A percentile compares a stretch with the other conserved stretches of the same genome.
phyloP scores from a whole-genome alignment of 345 rosid genomes.

The Pugionium dolabratum region DNA sequence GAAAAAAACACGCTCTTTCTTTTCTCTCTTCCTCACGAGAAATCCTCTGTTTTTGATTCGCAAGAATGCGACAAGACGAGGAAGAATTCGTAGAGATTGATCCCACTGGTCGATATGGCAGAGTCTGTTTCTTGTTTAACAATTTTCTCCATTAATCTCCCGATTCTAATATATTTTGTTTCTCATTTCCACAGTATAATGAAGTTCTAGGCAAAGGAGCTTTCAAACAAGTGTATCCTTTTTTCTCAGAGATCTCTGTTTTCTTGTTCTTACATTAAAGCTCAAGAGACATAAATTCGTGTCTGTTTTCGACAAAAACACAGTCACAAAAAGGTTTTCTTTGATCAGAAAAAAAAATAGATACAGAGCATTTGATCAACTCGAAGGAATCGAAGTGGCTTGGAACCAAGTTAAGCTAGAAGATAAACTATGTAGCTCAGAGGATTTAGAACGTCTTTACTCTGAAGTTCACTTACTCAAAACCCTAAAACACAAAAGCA shows the following conservation, averaged over 20 bases:
- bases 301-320: constrained; percentile 8
- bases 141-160: not conserved
- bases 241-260: constrained; percentile 22
- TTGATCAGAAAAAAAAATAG: constrained; percentile 56
- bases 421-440: constrained; percentile 66
- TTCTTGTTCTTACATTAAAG: not conserved
- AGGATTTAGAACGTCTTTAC: constrained; percentile 79
- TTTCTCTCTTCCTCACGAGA: constrained; percentile 14
- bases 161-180: constrained; percentile 6
- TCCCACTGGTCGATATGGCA: constrained; percentile 84
- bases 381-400: constrained; percentile 95
- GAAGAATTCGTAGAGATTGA: constrained; percentile 81
- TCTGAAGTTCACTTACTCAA: constrained; percentile 92
- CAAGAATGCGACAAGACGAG: constrained; percentile 48
- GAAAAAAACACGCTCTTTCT: not conserved
- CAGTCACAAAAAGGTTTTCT: constrained; percentile 26
- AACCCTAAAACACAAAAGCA: constrained; percentile 88
- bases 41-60: constrained; percentile 14
- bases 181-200: constrained; percentile 61
- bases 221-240: constrained; percentile 99
- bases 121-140: constrained; percentile 56
- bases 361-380: constrained; percentile 90
- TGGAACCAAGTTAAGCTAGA: constrained; percentile 89
- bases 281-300: not conserved
- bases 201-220: constrained; percentile 96